Conservation (phyloP, 371 early-diverging fungal genomes). For the Vavraia culicis region DNA sequence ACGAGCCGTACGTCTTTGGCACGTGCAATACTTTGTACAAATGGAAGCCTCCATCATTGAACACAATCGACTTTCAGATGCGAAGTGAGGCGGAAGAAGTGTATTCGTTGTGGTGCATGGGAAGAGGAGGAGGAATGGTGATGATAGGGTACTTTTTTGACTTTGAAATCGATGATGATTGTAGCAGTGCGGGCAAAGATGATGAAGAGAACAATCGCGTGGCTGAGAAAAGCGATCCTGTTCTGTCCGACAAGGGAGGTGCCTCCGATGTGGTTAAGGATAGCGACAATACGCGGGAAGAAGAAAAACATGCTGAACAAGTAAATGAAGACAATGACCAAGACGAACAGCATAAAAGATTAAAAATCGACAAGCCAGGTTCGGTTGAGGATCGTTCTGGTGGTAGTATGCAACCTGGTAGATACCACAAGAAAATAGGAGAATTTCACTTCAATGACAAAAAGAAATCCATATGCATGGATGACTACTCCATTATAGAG, state of each 20-base stretch:
- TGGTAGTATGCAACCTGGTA: not conserved
- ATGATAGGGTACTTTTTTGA: constrained; percentile 15
- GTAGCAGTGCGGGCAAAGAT: not conserved
- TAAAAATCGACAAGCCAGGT: not conserved
- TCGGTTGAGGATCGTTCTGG: constrained; percentile 5
- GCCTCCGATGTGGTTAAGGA: not conserved
- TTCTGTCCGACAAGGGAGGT: constrained; percentile 2
- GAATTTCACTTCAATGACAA: constrained; percentile 40
- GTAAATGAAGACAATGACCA: too few relatives aligned
- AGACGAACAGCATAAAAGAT: not conserved
- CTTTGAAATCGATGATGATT: too few relatives aligned
- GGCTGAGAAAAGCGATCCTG: not conserved
- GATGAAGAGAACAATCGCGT: constrained; percentile 3
- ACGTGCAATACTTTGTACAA: constrained; percentile 72
- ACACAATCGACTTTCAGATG: constrained; percentile 73
- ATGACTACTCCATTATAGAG: constrained; percentile 8
- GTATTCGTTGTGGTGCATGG: constrained; percentile 3
- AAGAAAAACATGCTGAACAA: constrained; percentile 2
- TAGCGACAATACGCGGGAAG: not conserved
- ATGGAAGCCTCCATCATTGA: constrained; percentile 91
- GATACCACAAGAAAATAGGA: constrained; percentile 33
- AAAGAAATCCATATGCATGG: constrained; percentile 21
- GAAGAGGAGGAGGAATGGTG: not conserved
- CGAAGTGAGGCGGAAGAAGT: not conserved
- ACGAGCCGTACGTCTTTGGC: constrained; percentile 58